Conservation (phyloP, 1,139 yeast species). For the Taphrina populina region DNA sequence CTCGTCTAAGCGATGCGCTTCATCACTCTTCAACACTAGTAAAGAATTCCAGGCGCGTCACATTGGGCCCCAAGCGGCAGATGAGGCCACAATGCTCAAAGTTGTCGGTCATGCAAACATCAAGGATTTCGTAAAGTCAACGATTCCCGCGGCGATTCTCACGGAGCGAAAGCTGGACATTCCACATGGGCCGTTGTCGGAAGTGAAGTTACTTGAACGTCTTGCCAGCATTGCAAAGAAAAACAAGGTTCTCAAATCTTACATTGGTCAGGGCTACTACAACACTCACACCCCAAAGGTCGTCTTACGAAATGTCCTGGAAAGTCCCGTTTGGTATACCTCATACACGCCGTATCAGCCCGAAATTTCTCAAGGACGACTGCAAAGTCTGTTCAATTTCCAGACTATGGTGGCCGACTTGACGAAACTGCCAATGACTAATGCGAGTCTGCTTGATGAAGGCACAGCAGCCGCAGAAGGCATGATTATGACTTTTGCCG, state of each 20-base stretch:
- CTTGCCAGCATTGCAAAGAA: constrained; percentile 68
- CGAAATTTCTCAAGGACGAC: constrained; percentile 93
- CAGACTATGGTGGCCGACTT: constrained; percentile 86
- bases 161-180: constrained; percentile 64
- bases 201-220: constrained; percentile 72
- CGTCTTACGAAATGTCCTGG: constrained; percentile 85
- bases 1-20: constrained; percentile 1
- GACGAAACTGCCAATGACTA: constrained; percentile 89
- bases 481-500: constrained; percentile 77
- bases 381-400: constrained; percentile 82
- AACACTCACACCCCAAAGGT: constrained; percentile 90
- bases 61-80: constrained; percentile 69
- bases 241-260: constrained; percentile 67
- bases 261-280: constrained; percentile 92
- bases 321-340: constrained; percentile 97
- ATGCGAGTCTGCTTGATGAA: constrained; percentile 91
- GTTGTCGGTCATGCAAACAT: constrained; percentile 66
- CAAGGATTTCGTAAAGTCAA: constrained; percentile 66
- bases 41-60: constrained; percentile 59
- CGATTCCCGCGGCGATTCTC: constrained; percentile 75
- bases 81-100: constrained; percentile 65
- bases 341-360: constrained; percentile 98
- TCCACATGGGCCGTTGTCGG: constrained; percentile 74
- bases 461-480: constrained; percentile 99
- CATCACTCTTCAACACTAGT: constrained; percentile 21